Conservation (phyloP, 78 protist species). For the slime mould (Dictyostelium discoideum) region DNA sequence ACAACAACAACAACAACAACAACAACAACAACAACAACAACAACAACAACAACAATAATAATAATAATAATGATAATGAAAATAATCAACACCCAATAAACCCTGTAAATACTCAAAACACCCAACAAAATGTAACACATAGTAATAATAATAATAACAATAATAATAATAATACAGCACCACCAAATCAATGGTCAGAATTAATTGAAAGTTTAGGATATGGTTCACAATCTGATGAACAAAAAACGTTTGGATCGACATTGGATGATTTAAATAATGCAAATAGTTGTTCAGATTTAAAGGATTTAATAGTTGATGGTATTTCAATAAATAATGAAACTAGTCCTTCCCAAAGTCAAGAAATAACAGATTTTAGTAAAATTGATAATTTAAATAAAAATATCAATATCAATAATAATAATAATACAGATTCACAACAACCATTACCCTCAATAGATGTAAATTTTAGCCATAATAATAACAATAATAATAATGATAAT, state of each 20-base stretch:
- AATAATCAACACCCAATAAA: not conserved
- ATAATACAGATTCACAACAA: not conserved
- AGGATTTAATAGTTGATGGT: constrained; percentile 6
- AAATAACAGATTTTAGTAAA: not conserved
- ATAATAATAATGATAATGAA: not conserved
- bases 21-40: not conserved
- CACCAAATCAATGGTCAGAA: constrained; percentile 11
- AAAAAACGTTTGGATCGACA: not conserved
- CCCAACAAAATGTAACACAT: not conserved
- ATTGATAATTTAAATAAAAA: not conserved
- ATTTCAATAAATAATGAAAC: not conserved
- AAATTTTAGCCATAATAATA: not conserved
- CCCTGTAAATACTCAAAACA: not conserved
- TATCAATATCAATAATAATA: not conserved
- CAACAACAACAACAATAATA: not conserved
- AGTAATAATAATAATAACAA: not conserved
- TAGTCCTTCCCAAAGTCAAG: not conserved
- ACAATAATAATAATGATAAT: not conserved
- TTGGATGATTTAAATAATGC: not conserved
- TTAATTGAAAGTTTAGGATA: constrained; percentile 1
- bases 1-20: not conserved
- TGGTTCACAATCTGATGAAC: not conserved
- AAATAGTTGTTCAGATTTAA: not conserved
- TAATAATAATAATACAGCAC: not conserved
- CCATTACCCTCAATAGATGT: constrained; percentile 1